Evolutionary conservation across 106 monocot species (phyloP).

Genomic region (Allium sativum): DNA sequence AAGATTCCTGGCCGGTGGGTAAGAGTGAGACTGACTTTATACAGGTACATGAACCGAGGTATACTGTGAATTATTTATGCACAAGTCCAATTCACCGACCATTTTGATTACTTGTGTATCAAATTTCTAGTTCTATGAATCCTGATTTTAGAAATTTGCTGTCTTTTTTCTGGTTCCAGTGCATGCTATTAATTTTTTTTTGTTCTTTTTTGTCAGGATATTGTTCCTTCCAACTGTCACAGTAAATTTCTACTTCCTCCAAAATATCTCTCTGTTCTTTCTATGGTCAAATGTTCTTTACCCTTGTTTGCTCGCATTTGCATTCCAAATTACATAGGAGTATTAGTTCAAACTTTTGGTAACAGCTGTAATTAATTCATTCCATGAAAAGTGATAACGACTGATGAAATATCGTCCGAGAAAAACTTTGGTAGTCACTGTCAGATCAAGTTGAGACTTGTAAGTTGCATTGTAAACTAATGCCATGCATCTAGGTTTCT

Average conservation of each 20-base stretch:
- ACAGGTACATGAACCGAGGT: slow-evolving; percentile 6
- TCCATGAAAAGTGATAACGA: not conserved
- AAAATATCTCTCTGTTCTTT: not conserved
- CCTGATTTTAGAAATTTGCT: not conserved
- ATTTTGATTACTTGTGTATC: not conserved
- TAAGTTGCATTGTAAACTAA: no score
- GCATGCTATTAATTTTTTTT: not conserved
- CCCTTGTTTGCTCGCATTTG: no score
- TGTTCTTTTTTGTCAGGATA: not conserved
- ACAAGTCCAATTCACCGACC: slow-evolving; percentile 1
- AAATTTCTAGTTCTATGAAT: slow-evolving; percentile 7
- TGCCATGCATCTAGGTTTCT: no score
- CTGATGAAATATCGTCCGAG: no score
- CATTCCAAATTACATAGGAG: no score
- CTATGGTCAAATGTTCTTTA: no score
- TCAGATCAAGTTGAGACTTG: no score
- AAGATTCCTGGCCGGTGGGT: slow-evolving; percentile 9
- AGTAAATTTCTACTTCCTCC: not conserved
- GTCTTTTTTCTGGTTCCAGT: slow-evolving; percentile 7
- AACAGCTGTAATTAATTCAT: no score
- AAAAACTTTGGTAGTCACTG: no score
- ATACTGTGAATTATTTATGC: not conserved
- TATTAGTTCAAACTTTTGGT: no score
- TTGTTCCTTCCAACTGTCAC: not conserved
- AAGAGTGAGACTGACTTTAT: not conserved